Base-by-base conservation (phyloP, 1,284 basidiomycete genomes). In the Sporisorium exsertum region DNA sequence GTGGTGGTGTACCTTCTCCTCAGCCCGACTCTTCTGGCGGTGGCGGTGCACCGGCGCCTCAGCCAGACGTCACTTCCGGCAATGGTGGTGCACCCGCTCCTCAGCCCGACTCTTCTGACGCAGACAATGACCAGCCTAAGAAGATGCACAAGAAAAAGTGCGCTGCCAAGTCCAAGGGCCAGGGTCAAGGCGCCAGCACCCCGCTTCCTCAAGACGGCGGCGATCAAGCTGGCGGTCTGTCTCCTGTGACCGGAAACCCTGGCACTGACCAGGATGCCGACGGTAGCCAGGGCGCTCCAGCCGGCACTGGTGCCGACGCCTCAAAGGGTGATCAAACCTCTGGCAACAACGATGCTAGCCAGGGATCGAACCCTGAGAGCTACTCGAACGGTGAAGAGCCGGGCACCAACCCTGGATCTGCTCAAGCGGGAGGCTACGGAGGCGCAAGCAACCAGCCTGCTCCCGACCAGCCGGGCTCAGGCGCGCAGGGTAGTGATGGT, bases 71-170 rank as follows among this genome's bases (percentile, higher is more conserved):
- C 10, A 4, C 43, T 16, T 6, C 42, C 13, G 54, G 16, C 2
- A 32, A 12, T 26, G 16, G 18, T 1, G 35, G 35, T 9, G 15
- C 22, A 16, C 5, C 46, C 24, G 16, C 24, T 42, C 18, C 32
- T 53, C 52, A 40, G 35, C 52, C 52, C n/a, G 18, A 33, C 5
- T 20, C 22, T 26, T 4, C 45, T 20, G 49, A 29, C 16, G 33
- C 33, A 18, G 46, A 46, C 26, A n/a, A 15, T 13, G 5, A 26
- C 29, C 47, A 58, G 27, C 46, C 33, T 18, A 20, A 20, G 18
- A 62, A 66, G 55, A 66, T 58, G 63, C 59, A 49, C 32, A 66
- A 61, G 63, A 63, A 58, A 26, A 72, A 59, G 22, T 65, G 64
- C 27, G 46, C 55, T 3, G 10, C 47, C 26, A 63, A 64, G 59